phyloP scores from a whole-genome alignment of 768 basidiomycete species.

The Boletus insuetus region DNA sequence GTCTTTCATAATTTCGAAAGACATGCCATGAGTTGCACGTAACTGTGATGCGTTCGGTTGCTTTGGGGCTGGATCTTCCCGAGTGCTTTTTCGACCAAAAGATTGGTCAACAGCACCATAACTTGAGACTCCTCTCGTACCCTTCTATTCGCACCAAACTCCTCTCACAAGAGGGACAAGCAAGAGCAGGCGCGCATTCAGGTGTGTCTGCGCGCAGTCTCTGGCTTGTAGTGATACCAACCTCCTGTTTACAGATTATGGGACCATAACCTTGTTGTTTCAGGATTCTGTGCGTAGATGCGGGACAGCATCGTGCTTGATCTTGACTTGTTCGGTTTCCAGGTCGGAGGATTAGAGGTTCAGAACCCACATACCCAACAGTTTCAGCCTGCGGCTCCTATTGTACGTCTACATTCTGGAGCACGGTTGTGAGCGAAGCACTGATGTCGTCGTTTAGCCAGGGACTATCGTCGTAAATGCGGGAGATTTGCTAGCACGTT shows the following conservation, averaged over 20 bases:
- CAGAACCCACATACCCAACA: conserved; percentile 73
- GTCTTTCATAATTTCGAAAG: conserved; percentile 33
- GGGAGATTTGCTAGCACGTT: conserved; percentile 76
- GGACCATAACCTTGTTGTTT: conserved; percentile 78
- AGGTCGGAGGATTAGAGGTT: conserved; percentile 81
- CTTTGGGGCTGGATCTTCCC: conserved; percentile 70
- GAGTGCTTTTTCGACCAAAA: conserved; percentile 75
- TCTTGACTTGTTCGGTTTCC: conserved; percentile 4
- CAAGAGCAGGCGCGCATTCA: conserved; percentile 81
- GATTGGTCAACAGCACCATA: conserved; percentile 76
- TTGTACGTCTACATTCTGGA: conserved; percentile 46
- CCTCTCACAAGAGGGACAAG: conserved; percentile 62
- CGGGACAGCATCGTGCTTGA: background rate
- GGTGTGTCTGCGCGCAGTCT: conserved; percentile 35
- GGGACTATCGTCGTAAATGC: conserved; percentile 82
- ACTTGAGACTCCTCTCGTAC: conserved; percentile 77
- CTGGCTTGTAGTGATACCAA: background rate
- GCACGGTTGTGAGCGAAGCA: background rate
- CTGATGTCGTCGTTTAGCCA: conserved; percentile 43
- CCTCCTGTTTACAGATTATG: conserved; percentile 54
- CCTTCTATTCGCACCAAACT: conserved; percentile 66
- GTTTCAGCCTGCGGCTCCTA: conserved; percentile 71
- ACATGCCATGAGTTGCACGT: conserved; percentile 76
- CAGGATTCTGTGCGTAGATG: conserved; percentile 58
- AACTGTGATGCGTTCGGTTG: conserved; percentile 81